Percentiles rank a stretch among this genome's conserved stretches.
Conservation (phyloP, 2,329 filamentous ascomycete species). For the Colletotrichum musae region DNA sequence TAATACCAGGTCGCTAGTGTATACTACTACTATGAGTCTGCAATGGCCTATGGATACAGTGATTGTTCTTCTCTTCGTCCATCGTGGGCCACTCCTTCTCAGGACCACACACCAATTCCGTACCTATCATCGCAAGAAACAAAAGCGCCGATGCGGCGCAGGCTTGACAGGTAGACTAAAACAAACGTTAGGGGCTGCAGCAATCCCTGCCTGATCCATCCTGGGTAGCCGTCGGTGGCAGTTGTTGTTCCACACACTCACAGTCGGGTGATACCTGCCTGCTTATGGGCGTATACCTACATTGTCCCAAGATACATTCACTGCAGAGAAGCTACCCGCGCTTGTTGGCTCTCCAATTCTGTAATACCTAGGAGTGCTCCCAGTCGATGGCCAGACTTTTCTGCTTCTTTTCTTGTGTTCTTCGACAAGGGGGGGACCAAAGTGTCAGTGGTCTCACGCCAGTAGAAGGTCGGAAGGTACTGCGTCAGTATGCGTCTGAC, state of each 20-base stretch:
- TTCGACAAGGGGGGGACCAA: background rate
- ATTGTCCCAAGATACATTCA: too few species aligned
- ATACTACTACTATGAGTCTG: too few species aligned
- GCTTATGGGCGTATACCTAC: too few species aligned
- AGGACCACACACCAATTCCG: conserved; percentile 5
- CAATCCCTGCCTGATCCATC: background rate
- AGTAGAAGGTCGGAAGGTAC: conserved; percentile 6
- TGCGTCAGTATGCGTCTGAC: conserved; percentile 16
- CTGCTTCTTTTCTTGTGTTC: too few species aligned
- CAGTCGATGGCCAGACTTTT: too few species aligned
- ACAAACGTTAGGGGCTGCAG: background rate
- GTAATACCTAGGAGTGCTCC: too few species aligned
- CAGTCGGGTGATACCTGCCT: too few species aligned
- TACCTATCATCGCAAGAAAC: background rate
- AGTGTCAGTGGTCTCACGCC: background rate
- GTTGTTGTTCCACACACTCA: background rate
- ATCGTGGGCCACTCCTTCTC: background rate
- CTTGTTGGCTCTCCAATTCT: too few species aligned
- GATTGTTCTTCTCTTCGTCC: background rate
- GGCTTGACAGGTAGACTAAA: conserved; percentile 8
- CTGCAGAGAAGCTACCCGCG: too few species aligned
- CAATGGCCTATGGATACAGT: too few species aligned
- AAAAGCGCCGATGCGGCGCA: conserved; percentile 20
- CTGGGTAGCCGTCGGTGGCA: background rate
- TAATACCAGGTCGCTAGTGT: too few species aligned